phyloP scores from a whole-genome alignment of 352 stramenopile species.

The Phytophthora chlamydospora region DNA sequence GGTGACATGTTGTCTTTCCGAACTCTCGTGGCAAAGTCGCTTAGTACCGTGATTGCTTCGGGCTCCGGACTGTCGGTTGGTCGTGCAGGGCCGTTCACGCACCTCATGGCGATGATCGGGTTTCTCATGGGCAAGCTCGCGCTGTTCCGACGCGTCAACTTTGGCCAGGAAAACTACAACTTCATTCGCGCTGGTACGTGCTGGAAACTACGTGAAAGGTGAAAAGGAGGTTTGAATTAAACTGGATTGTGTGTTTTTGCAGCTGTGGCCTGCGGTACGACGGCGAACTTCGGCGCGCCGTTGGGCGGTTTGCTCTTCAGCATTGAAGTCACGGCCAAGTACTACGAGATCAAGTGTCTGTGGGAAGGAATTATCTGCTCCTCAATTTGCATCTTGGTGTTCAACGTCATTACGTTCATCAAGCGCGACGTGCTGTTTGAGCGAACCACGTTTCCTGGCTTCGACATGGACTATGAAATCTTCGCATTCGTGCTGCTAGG shows the following conservation, averaged over 20 bases:
- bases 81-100: constrained; percentile 74
- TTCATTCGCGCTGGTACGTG: constrained; percentile 68
- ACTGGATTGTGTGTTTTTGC: neutral
- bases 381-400: constrained; percentile 81
- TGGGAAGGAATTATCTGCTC: constrained; percentile 88
- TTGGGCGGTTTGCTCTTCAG: constrained; percentile 82
- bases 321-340: constrained; percentile 86
- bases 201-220: neutral
- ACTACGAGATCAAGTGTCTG: constrained; percentile 88
- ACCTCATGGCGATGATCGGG: constrained; percentile 79
- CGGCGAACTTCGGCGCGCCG: constrained; percentile 82
- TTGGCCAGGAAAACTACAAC: constrained; percentile 77
- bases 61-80: constrained; percentile 76
- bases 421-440: constrained; percentile 84
- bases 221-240: neutral
- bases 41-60: constrained; percentile 74
- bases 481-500: constrained; percentile 79
- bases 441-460: constrained; percentile 76
- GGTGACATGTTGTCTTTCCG: constrained; percentile 70
- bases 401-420: constrained; percentile 81
- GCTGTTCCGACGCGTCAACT: constrained; percentile 76
- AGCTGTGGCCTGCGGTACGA: constrained; percentile 82
- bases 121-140: constrained; percentile 66
- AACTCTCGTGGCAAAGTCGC: constrained; percentile 74
- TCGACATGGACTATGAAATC: constrained; percentile 87